phyloP scores from a whole-genome alignment of 140 eudicot species.

The Stevia rebaudiana region DNA sequence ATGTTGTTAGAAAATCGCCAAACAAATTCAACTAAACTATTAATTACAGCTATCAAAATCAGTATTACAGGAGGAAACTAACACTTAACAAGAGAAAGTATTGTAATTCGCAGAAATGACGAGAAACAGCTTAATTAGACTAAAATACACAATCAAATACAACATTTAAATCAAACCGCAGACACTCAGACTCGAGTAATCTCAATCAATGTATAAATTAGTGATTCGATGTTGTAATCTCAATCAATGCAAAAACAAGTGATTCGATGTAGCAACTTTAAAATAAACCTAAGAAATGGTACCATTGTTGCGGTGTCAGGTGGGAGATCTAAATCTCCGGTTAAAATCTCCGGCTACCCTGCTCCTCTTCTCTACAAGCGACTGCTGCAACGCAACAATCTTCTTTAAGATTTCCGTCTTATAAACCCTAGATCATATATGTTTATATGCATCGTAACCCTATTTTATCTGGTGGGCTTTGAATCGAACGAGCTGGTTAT shows the following conservation, averaged over 20 bases:
- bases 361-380: conserved; percentile 1
- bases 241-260: not conserved
- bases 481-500: not conserved
- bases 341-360: conserved; percentile 1
- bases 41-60: not conserved
- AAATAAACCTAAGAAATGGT: not conserved
- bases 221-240: not conserved
- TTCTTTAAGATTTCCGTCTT: not conserved
- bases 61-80: not conserved
- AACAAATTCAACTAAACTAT: not conserved
- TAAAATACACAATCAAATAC: not conserved
- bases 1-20: not conserved
- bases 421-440: conserved; percentile 25
- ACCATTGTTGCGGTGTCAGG: conserved; percentile 22
- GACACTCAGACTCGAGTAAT: not conserved
- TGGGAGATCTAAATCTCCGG: conserved; percentile 26
- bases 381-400: not conserved
- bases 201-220: not conserved
- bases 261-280: too few relatives aligned
- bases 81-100: not conserved
- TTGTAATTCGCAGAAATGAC: not conserved
- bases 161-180: not conserved
- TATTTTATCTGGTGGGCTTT: conserved; percentile 15
- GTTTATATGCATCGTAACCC: conserved; percentile 3
- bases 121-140: not conserved